Base-by-base conservation (phyloP, 768 basidiomycete species). In the Kwoniella mangroviensis region DNA sequence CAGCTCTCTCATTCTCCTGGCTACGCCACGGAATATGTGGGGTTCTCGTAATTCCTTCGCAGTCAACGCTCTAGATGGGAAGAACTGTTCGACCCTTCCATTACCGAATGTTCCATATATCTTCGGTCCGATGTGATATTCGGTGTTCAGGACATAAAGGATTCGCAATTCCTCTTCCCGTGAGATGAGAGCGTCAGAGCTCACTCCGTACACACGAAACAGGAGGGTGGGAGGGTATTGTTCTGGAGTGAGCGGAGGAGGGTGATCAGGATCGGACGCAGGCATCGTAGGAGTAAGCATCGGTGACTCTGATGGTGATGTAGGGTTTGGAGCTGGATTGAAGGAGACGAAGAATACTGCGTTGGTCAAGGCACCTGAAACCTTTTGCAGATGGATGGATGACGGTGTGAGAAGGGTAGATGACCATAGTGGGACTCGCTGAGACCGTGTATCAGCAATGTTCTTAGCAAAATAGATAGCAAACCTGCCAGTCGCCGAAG, bases 61-160 rank as follows among this genome's bases (percentile, higher is more conserved):
- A 0, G 89, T 90, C 56, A 98, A 85, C 2, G 94, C 90, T 42
- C 89, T 87, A 17, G 93, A 93, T 70, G 94, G 89, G 81, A 98
- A 98, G 84, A 92, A 97, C 83, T 99, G 91, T 84, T 98, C 97
- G 55, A 98, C 85, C 24, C 97, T 90, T 43, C 97, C 97, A 82
- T 98, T 99, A 73, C 89, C 87, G 83, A 98, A 98, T 1, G 95
- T 98, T 55, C 97, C 97, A 80, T 92, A 93, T 26, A 99, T 89
- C 73, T 89, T 88, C 28, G 97, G 94, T 13, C 94, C 96, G 60
- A 99, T 91, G 74, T 87, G 87, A 84, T 94, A 98, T 69, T 86
- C 86, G 11, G 92, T 92, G 26, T 94, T 96, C 57, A 99, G 90
- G 56, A 91, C 85, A 83, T 98, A 93, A 59, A 99, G 88, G 34